Evolutionary conservation across 2,329 filamentous ascomycete genomes (phyloP).

Genomic region (Zymoseptoria passerinii): DNA sequence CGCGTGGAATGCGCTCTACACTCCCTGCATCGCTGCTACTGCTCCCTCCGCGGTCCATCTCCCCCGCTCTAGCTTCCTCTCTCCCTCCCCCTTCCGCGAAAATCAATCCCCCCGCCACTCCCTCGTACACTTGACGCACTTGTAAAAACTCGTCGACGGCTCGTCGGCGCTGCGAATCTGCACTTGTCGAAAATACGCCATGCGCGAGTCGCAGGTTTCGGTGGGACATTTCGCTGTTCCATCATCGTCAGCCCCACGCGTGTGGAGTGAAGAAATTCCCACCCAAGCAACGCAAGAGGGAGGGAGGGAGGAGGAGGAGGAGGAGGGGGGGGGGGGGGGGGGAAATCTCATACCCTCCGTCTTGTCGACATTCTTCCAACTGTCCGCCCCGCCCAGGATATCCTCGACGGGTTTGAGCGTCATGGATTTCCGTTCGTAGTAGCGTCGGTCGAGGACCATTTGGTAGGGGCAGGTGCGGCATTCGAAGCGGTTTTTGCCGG

Average conservation of each 20-base stretch:
- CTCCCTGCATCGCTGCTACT: no score
- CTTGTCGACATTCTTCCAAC: conserved; percentile 89
- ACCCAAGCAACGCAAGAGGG: no score
- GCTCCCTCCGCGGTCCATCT: no score
- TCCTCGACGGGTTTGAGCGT: conserved; percentile 81
- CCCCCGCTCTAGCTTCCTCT: no score
- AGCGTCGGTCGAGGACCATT: conserved; percentile 67
- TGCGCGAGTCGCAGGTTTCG: conserved; percentile 68
- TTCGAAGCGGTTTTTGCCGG: conserved; percentile 69
- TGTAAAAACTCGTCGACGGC: conserved; percentile 95
- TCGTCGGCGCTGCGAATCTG: conserved; percentile 98
- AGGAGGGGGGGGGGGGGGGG: no score
- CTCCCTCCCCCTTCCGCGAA: no score
- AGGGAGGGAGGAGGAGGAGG: not conserved
- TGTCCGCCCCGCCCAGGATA: conserved; percentile 78
- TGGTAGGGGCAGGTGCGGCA: conserved; percentile 95
- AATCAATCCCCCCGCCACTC: conserved; percentile 40
- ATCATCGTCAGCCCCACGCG: not conserved
- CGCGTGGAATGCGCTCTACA: no score
- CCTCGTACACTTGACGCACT: conserved; percentile 42
- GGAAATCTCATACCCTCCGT: conserved; percentile 44
- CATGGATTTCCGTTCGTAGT: conserved; percentile 73
- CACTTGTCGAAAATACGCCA: conserved; percentile 91
- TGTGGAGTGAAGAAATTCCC: conserved; percentile 1
- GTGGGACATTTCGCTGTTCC: conserved; percentile 71